Base-by-base conservation (phyloP, 1,284 basidiomycete genomes). In the Naganishia albida region DNA sequence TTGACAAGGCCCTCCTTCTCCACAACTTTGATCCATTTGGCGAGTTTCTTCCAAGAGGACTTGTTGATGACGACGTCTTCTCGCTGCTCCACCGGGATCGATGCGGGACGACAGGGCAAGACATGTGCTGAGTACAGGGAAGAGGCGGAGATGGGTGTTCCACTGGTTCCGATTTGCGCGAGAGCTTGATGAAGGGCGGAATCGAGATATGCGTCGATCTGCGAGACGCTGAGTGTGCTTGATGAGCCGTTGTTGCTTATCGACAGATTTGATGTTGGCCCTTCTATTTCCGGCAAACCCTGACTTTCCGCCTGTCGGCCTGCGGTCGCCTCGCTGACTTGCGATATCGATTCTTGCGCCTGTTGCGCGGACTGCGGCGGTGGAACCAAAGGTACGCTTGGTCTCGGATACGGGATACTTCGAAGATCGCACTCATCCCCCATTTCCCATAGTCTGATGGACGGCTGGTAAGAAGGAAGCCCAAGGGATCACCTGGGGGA, bases 41-140 rank as follows among this genome's bases (percentile, higher is more conserved):
- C 84, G 20, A 93, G 82, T 46, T 90, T 90, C 77, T 93, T 94
- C 81, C 88, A 84, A 8, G 84, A 83, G 2, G 71, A 73, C 30
- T 75, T 75, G 15, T 55, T 72, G 40, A 79, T 78, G 10, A 77
- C 75, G 4, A 75, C 77, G 38, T 78, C 73, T 85, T 92, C 63
- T 84, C 83, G 73, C 87, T 92, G 77, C 87, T 86, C 70, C 82
- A 78, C 71, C 16, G 81, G 81, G 74, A 84, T 82, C 63, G 84
- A 85, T 2, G 86, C 85, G 10, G 79, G 90, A 83, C 91, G 84
- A 51, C 82, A 85, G 2, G 91, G 90, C 1, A 94, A 83, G 57
- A 94, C 83, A 72, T 91, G 83, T 4, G 83, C 83, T 0, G 88
- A 85, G 78, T 92, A 93, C 67, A 93, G 85, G 0, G 82, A 82